Evolutionary conservation across 1,139 yeast genomes (phyloP).

Genomic region (Saccharomyces hybrid): DNA sequence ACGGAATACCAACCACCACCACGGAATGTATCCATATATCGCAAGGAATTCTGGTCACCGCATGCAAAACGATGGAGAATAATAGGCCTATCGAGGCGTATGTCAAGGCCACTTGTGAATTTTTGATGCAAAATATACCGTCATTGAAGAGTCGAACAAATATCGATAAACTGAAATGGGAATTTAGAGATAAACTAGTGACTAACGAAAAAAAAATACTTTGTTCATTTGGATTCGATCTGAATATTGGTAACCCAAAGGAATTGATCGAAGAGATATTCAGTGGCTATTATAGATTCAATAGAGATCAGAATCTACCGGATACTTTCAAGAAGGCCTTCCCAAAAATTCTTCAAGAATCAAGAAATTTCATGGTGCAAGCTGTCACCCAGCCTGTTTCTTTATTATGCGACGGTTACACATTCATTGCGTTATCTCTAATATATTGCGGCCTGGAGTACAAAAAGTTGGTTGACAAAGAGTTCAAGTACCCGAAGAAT

Average conservation of each 20-base stretch:
- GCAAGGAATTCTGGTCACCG: conserved; percentile 30
- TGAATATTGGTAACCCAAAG: conserved; percentile 30
- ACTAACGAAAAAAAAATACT: conserved; percentile 28
- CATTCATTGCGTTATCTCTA: conserved; percentile 25
- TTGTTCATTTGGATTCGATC: conserved; percentile 30
- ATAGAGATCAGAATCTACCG: conserved; percentile 26
- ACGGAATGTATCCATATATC: conserved; percentile 27
- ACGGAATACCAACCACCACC: conserved; percentile 23
- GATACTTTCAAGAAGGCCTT: conserved; percentile 23
- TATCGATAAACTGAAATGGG: conserved; percentile 32
- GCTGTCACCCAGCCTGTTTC: conserved; percentile 33
- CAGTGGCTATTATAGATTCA: conserved; percentile 28
- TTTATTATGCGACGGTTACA: conserved; percentile 28
- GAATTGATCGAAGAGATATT: conserved; percentile 31
- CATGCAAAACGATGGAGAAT: conserved; percentile 32
- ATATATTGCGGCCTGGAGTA: conserved; percentile 29
- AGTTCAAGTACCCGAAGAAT: conserved; percentile 26
- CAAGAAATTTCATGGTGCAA: conserved; percentile 30
- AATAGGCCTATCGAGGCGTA: conserved; percentile 32
- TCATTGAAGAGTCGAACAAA: conserved; percentile 20
- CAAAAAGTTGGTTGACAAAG: conserved; percentile 19
- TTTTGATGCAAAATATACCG: conserved; percentile 23
- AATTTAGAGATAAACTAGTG: conserved; percentile 29
- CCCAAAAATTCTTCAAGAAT: conserved; percentile 29
- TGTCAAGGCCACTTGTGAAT: conserved; percentile 30